Base-by-base conservation (phyloP, 148 eudicot species). In the Heliamphora exappendiculata region DNA sequence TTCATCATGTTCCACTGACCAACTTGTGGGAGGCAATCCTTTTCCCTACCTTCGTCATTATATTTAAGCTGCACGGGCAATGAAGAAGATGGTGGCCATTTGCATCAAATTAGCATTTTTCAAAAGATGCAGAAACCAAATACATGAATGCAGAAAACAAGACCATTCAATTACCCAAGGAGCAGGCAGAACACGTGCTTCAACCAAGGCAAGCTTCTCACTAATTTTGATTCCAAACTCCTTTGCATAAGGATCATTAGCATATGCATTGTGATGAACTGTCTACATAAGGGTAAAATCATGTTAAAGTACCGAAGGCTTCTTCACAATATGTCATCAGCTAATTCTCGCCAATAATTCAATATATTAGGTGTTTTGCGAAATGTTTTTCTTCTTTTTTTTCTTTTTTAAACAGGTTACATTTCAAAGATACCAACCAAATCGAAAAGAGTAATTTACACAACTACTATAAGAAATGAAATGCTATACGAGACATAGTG, bases 1-100 rank as follows among this genome's bases (percentile, higher is more conserved):
- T 92, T 92, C 89, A 89, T 86, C 93, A 92, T 93, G 29, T 93
- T 93, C 95, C 97, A 90, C 72, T 89, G 91, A 55, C 97, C 97
- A 75, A 93, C 95, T 84, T 89, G 93, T 0, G 97, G 97, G 3
- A 85, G 83, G 67, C 88, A 88, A 79, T 87, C 90, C 80, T 83
- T 89, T 81, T 90, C 95, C 74, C 90, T 86, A 47, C 97, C 97
- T 36, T 91, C 81, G 29, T 90, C 94, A 78, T 90, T 93, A 74
- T 90, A 93, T 74, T 92, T 90, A 54, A 93, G 91, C 94, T 88
- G 84, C 67, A 82, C 22, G 58, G 53, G 53, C 33, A 76, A n/a
- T 55, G 31, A 51, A 31, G 4, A 28, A 67, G 33, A 59, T 29
- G 12, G 13, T 0, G 26, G 22, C 49, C 42, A 45, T 13, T 62